Percentiles rank a stretch among this genome's conserved stretches.
These are phyloP conservation scores for Chytriomyces hyalinus DNA, from an alignment of 192 early-diverging fungal genomes.

Conservation along the genomic window DNA sequence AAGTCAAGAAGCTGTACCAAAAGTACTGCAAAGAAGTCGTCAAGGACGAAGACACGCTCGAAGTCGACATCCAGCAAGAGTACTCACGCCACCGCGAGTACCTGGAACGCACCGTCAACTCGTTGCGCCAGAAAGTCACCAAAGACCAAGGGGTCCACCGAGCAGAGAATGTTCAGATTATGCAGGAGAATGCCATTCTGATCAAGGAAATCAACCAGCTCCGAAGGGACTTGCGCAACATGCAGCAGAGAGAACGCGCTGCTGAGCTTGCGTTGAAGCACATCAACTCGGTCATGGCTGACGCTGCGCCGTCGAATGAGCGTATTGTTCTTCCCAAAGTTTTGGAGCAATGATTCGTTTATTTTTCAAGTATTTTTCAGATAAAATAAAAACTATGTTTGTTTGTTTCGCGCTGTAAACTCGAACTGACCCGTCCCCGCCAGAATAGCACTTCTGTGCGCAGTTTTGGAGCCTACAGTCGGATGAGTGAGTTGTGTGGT, in stretches of 20 bases:
- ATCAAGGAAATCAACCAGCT: conserved; percentile 67
- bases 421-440: too few relatives aligned
- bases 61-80: conserved; percentile 61
- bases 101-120: conserved; percentile 61
- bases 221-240: conserved; percentile 49
- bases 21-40: conserved; percentile 60
- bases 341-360: too few relatives aligned
- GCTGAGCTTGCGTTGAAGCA: conserved; percentile 48
- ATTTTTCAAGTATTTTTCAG: too few relatives aligned
- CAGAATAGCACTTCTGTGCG: too few relatives aligned
- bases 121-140: conserved; percentile 54
- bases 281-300: conserved; percentile 5
- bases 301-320: too few relatives aligned
- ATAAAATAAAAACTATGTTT: too few relatives aligned
- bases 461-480: too few relatives aligned
- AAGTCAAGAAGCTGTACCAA: conserved; percentile 62
- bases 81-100: conserved; percentile 64
- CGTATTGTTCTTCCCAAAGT: too few relatives aligned
- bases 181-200: conserved; percentile 62
- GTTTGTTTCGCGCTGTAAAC: too few relatives aligned
- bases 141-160: conserved; percentile 62
- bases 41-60: conserved; percentile 42
- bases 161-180: conserved; percentile 61
- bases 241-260: conserved; percentile 50
- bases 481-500: too few relatives aligned